Conservation (phyloP, 495 filamentous ascomycete genomes). For the Darksidea phi region DNA sequence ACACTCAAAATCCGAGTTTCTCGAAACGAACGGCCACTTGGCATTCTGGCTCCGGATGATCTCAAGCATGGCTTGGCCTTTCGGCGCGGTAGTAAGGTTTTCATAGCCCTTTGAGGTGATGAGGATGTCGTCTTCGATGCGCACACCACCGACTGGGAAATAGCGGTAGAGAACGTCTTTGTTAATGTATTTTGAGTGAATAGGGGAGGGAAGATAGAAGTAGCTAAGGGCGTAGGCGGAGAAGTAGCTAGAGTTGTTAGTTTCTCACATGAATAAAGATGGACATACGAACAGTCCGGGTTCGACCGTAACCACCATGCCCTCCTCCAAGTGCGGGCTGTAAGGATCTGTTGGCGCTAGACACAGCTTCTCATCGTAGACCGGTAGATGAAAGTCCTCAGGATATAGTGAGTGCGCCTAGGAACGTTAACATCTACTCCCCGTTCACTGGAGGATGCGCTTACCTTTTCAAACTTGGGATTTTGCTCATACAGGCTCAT, state of each 20-base stretch:
- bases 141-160: constrained; percentile 77
- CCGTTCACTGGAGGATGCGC: not conserved
- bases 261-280: not conserved
- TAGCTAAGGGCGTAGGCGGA: constrained; percentile 60
- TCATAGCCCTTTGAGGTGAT: constrained; percentile 75
- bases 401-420: constrained; percentile 29
- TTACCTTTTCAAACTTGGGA: constrained; percentile 30
- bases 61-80: constrained; percentile 66
- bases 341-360: constrained; percentile 22
- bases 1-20: not conserved
- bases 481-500: constrained; percentile 34
- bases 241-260: constrained; percentile 54
- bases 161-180: constrained; percentile 67
- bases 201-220: constrained; percentile 60
- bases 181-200: constrained; percentile 71
- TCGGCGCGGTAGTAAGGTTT: constrained; percentile 81
- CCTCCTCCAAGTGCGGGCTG: constrained; percentile 52
- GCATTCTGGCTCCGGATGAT: constrained; percentile 47
- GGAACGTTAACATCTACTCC: not conserved
- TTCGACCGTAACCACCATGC: constrained; percentile 84
- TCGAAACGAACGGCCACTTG: constrained; percentile 14
- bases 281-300: constrained; percentile 66
- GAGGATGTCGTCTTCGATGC: constrained; percentile 90
- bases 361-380: constrained; percentile 27
- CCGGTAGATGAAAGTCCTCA: constrained; percentile 29